phyloP scores from a whole-genome alignment of 768 basidiomycete species.

The Russula vinacea region DNA sequence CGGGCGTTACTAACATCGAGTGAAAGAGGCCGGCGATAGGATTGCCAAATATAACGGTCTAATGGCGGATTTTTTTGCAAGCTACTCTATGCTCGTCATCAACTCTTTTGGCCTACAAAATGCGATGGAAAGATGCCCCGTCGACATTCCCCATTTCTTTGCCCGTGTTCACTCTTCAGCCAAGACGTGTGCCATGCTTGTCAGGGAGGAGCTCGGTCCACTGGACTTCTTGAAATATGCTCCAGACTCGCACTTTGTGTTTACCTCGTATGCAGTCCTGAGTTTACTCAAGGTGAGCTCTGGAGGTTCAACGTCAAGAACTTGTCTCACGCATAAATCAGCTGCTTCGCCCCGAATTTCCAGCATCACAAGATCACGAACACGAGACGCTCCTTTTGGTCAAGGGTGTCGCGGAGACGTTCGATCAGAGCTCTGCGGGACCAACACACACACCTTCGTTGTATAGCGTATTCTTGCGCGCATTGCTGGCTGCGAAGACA shows the following conservation, averaged over 20 bases:
- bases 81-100: constrained; percentile 83
- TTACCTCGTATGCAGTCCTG: constrained; percentile 88
- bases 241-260: constrained; percentile 89
- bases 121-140: constrained; percentile 72
- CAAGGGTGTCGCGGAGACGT: constrained; percentile 74
- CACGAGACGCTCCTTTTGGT: constrained; percentile 66
- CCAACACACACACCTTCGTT: constrained; percentile 85
- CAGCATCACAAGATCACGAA: constrained; percentile 69
- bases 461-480: constrained; percentile 79
- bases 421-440: constrained; percentile 76
- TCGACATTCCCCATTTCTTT: constrained; percentile 83
- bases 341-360: constrained; percentile 84
- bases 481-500: constrained; percentile 60
- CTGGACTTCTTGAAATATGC: constrained; percentile 76
- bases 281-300: constrained; percentile 81
- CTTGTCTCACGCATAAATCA: constrained; percentile 34
- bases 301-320: not conserved
- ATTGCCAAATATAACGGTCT: constrained; percentile 46
- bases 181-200: constrained; percentile 62
- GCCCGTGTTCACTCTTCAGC: constrained; percentile 72
- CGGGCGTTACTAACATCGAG: not conserved
- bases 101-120: constrained; percentile 97
- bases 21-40: constrained; percentile 17
- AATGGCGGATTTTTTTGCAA: constrained; percentile 71
- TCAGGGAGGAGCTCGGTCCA: constrained; percentile 77